Conservation (phyloP, 2,329 filamentous ascomycete genomes). For the Raffaelea albimanens region DNA sequence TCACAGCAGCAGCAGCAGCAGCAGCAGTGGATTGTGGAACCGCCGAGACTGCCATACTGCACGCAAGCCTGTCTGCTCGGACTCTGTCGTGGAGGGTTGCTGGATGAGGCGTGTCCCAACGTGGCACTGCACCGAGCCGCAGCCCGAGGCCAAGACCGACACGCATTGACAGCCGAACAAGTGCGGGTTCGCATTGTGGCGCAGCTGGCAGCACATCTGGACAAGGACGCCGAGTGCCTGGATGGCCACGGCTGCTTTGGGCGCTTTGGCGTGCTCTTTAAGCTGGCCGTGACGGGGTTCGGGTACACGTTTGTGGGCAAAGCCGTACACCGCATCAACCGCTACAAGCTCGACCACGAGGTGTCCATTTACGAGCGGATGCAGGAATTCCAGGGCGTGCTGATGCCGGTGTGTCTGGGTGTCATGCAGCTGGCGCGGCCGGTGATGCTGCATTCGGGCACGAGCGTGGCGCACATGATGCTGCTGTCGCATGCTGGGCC, state of each 20-base stretch:
- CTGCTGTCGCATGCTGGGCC: conserved; percentile 11
- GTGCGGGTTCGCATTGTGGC: too few species aligned
- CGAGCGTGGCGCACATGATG: conserved; percentile 10
- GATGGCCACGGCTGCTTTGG: conserved; percentile 7
- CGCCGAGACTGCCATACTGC: background rate
- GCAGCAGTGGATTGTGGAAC: background rate
- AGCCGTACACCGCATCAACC: conserved; percentile 7
- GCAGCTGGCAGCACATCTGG: conserved; percentile 7
- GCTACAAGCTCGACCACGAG: conserved; percentile 10
- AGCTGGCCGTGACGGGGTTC: conserved; percentile 11
- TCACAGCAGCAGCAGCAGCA: background rate
- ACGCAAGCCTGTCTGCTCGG: background rate
- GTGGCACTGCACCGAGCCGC: conserved; percentile 1
- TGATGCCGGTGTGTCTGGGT: conserved; percentile 13
- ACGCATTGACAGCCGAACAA: background rate
- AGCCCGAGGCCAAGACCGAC: conserved; percentile 1
- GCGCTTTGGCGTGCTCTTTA: conserved; percentile 9
- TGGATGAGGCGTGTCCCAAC: conserved; percentile 2
- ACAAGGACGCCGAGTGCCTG: conserved; percentile 5
- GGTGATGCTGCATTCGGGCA: conserved; percentile 1
- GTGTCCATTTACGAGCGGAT: conserved; percentile 7
- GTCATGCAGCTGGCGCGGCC: conserved; percentile 7
- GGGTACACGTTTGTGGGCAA: conserved; percentile 14
- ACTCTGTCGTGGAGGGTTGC: background rate
- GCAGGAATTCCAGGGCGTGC: conserved; percentile 9